Base-by-base conservation (phyloP, 73 alveolate species). In the Blepharisma stoltei region DNA sequence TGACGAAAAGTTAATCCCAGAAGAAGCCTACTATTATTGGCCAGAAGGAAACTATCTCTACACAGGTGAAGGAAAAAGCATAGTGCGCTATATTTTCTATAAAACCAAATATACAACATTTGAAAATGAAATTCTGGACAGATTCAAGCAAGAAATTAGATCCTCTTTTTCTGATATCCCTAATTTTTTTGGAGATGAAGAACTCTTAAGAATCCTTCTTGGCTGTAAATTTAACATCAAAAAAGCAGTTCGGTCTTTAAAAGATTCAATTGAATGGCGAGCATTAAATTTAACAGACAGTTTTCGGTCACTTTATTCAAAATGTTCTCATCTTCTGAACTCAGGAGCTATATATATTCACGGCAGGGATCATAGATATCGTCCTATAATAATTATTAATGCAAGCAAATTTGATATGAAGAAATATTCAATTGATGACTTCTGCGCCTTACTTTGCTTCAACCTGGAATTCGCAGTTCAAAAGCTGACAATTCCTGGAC, bases 331-430 rank as follows among this genome's bases (percentile, higher is more conserved):
- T 25, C 46, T 60, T 20, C 46, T 60, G 46, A 60, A 60, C 73
- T 60, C 73, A 14, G 90, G 90, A n/a, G 81, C 87, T 6, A 78
- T 83, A 6, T 83, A 83, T 54, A 50, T 83, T 32, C 87, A 83
- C 78, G 90, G 90, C n/a, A 60, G 90, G 25, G 90, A 83, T 50
- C 77, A 83, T 67, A 44, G 87, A 52, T 83, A 77, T 45, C 71
- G 90, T 38, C 90, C 90, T 44, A 53, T 83, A 37, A 67, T 83
- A n/a, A 65, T 83, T 21, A 70, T 83, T 14, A 83, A 83, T 78
- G 87, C 86, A 20, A 50, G 54, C 27, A 83, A 71, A 54, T 70
- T 83, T 41, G 55, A 75, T 53, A 70, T 71, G 41, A 48, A 80
- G 32, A 67, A 53, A 18, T 66, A 70, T 27, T 38, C 55, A 25